Conservation (phyloP, 1,284 basidiomycete genomes). For the Spongiforma sp. region DNA sequence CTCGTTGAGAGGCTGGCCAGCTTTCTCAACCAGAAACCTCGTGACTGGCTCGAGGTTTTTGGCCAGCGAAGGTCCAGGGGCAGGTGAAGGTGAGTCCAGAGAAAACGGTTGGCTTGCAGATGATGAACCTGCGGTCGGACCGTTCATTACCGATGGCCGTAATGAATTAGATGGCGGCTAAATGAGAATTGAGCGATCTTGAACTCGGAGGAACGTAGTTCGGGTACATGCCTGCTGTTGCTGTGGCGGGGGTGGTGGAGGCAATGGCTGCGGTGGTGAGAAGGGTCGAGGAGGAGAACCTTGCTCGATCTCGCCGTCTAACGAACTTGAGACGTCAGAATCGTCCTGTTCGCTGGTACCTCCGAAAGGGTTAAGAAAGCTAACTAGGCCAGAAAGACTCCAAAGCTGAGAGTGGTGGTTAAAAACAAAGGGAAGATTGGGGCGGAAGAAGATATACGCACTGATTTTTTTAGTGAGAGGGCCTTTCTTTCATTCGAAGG, state of each 20-base stretch:
- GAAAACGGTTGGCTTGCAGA: conserved; percentile 26
- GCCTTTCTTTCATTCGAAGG: conserved; percentile 24
- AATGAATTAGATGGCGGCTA: conserved; percentile 27
- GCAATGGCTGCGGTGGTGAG: conserved; percentile 22
- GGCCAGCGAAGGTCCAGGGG: conserved; percentile 34
- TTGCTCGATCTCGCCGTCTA: conserved; percentile 34
- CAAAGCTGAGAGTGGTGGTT: conserved; percentile 47
- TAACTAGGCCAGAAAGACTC: conserved; percentile 53
- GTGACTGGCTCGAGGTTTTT: conserved; percentile 52
- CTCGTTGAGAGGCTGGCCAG: conserved; percentile 50
- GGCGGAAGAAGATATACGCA: conserved; percentile 27
- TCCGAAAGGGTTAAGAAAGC: conserved; percentile 52
- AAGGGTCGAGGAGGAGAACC: conserved; percentile 27
- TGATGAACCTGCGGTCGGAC: conserved; percentile 16
- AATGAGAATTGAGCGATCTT: conserved; percentile 35
- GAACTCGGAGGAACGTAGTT: conserved; percentile 22
- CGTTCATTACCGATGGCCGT: conserved; percentile 19
- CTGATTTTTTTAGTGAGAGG: conserved; percentile 48
- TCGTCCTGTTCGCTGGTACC: conserved; percentile 29
- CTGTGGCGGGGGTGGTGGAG: conserved; percentile 20
- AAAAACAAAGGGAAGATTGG: not conserved
- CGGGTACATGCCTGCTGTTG: conserved; percentile 35
- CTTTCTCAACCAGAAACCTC: conserved; percentile 49
- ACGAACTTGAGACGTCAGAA: conserved; percentile 23
- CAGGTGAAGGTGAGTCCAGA: conserved; percentile 15